Conservation (phyloP, 2,329 filamentous ascomycete species). For the Blastomyces gilchristii region DNA sequence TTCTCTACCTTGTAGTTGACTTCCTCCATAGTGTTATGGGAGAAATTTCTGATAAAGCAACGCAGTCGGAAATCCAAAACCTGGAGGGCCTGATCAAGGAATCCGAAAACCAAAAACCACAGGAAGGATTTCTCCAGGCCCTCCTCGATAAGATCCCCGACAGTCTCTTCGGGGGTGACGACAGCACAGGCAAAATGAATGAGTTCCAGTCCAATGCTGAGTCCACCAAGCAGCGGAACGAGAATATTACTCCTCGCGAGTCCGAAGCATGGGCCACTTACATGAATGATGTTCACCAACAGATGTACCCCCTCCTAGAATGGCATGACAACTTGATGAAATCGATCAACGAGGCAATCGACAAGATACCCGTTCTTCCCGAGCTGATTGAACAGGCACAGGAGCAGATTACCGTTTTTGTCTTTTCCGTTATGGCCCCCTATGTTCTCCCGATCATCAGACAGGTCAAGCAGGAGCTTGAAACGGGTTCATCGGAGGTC, state of each 20-base stretch:
- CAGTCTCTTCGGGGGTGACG: conserved; percentile 64
- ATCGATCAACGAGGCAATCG: conserved; percentile 63
- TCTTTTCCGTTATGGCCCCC: conserved; percentile 83
- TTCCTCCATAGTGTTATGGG: conserved; percentile 81
- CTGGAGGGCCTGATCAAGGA: conserved; percentile 70
- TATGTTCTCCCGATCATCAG: conserved; percentile 76
- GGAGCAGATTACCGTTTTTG: conserved; percentile 78
- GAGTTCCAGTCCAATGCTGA: conserved; percentile 69
- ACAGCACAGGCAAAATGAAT: conserved; percentile 56
- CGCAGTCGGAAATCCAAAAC: conserved; percentile 80
- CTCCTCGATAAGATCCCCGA: conserved; percentile 73
- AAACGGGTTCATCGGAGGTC: conserved; percentile 75
- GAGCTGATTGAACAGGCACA: conserved; percentile 78
- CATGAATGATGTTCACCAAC: conserved; percentile 58
- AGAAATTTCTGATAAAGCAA: conserved; percentile 75
- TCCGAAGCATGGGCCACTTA: conserved; percentile 79
- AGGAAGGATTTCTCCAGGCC: conserved; percentile 66
- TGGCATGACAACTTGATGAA: conserved; percentile 87
- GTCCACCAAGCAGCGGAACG: conserved; percentile 63
- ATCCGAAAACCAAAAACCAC: conserved; percentile 49
- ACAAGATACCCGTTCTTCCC: conserved; percentile 74
- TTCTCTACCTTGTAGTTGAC: conserved; percentile 48
- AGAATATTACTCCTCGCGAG: conserved; percentile 62
- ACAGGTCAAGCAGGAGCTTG: conserved; percentile 78
- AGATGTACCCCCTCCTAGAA: conserved; percentile 81